These are phyloP conservation scores for Botrytis squamosa DNA, from an alignment of 2,329 filamentous ascomycete genomes.

Conservation along the genomic window DNA sequence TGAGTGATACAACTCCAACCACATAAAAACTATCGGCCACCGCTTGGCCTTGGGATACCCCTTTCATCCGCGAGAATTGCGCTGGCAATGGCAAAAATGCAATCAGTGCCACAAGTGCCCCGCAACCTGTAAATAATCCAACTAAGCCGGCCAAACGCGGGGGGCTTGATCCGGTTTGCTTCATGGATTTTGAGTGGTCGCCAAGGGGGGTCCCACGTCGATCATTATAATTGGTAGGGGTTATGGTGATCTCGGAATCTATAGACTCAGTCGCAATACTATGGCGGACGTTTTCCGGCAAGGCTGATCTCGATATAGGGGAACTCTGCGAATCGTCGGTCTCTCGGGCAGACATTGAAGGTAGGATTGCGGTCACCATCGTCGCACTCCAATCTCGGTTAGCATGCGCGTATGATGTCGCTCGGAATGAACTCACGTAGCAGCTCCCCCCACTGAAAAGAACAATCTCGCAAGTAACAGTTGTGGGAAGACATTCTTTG, in stretches of 20 bases:
- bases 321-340: conserved; percentile 30
- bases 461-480: conserved; percentile 79
- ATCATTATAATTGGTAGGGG: conserved; percentile 54
- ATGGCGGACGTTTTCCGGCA: conserved; percentile 43
- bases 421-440: conserved; percentile 55
- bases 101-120: conserved; percentile 78
- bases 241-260: conserved; percentile 74
- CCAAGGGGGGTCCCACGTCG: conserved; percentile 19
- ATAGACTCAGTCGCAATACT: conserved; percentile 65
- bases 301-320: conserved; percentile 20
- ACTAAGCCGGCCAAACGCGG: conserved; percentile 80
- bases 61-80: conserved; percentile 67
- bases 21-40: conserved; percentile 86
- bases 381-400: conserved; percentile 56
- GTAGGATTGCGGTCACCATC: conserved; percentile 95
- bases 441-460: conserved; percentile 90
- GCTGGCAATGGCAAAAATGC: conserved; percentile 87
- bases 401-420: conserved; percentile 17
- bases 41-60: conserved; percentile 70
- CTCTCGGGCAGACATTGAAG: conserved; percentile 57
- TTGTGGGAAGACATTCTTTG: conserved; percentile 82
- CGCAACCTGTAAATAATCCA: conserved; percentile 87
- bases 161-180: conserved; percentile 46
- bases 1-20: conserved; percentile 69
- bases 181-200: conserved; percentile 24